Evolutionary conservation across 495 filamentous ascomycete species (phyloP).

Genomic region (Saxophila tyrrhenica): DNA sequence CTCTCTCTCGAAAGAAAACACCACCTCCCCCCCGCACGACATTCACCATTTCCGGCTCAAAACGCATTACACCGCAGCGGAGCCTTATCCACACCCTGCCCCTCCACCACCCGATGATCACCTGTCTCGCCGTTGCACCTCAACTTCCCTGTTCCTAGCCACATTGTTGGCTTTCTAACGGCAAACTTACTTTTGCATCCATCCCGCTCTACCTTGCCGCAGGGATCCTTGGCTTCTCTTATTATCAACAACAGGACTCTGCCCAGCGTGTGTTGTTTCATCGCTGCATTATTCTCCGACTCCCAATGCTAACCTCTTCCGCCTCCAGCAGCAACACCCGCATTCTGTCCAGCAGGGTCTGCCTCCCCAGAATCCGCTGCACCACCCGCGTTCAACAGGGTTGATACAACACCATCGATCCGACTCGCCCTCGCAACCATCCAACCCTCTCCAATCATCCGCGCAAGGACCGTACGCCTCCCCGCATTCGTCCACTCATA

Average conservation of each 20-base stretch:
- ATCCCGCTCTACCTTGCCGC: slow-evolving; percentile 2
- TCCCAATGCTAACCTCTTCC: background rate
- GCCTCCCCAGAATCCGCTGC: slow-evolving; percentile 30
- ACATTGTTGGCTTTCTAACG: slow-evolving; percentile 4
- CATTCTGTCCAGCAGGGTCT: slow-evolving; percentile 29
- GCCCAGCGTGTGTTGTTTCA: background rate
- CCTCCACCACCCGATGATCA: slow-evolving; percentile 3
- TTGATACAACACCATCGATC: slow-evolving; percentile 30
- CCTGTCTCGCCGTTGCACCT: slow-evolving; percentile 13
- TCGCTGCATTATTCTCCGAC: background rate
- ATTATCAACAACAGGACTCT: background rate
- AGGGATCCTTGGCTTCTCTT: slow-evolving; percentile 1
- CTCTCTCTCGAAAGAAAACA: background rate
- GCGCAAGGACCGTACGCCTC: slow-evolving; percentile 30
- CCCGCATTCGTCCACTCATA: slow-evolving; percentile 28
- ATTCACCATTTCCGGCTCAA: background rate
- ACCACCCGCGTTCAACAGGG: slow-evolving; percentile 25
- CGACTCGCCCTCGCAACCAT: slow-evolving; percentile 24
- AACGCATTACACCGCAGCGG: slow-evolving; percentile 3
- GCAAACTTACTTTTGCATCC: slow-evolving; percentile 1
- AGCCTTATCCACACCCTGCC: slow-evolving; percentile 6
- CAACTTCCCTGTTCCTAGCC: slow-evolving; percentile 13
- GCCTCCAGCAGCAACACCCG: slow-evolving; percentile 30
- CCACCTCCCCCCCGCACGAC: background rate
- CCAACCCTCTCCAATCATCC: slow-evolving; percentile 18